Evolutionary conservation across 108 stramenopile genomes (phyloP), one percentile per base, ranked within the genome.

Genomic region (Pseudonitzschia delicatissima): DNA sequence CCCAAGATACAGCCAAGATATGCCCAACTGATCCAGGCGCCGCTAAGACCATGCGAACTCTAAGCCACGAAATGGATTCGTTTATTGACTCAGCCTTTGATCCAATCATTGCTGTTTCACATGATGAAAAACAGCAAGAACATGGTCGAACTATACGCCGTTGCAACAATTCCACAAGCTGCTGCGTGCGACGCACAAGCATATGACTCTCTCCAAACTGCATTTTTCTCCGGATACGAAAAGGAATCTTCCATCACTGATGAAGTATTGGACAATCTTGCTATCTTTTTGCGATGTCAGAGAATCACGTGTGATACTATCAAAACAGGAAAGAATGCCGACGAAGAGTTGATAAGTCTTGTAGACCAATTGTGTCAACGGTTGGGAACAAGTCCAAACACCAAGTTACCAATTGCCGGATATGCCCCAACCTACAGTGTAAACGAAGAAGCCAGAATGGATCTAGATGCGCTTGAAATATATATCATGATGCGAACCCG

Each of bases 41-140:
- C 33, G 27, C 55, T 11, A 15, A 66, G n/a, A 32, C 42, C 3
- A 63, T 88, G 62, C 70, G 70, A 31, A 63, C 58, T 49, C 35
- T 67, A 4, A 73, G 78, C 35, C 72, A 78, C 21, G 69, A 82
- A 9, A 74, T 87, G 18, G n/a, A 66, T 82, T 8, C 64, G 73
- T 37, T n/a, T 62, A 2, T 64, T 93, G 80, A 76, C 75, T 13
- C 72, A 79, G 15, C 81, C 84, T 0, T 69, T 93, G 13, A 52
- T 93, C 12, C 77, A 82, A 49, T 65, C 76, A 18, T 75, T 93
- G 4, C 61, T 87, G 7, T 71, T 64, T 48, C 73, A 80, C 51
- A 67, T 79, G 45, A 25, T 57, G 31, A 52, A 55, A 55, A 72
- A 74, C 49, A 73, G 84, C 64, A 67, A 51, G 34, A 74, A 86